These are phyloP conservation scores for Penstemon davidsonii DNA, from an alignment of 257 asterid species.

Conservation along the genomic window DNA sequence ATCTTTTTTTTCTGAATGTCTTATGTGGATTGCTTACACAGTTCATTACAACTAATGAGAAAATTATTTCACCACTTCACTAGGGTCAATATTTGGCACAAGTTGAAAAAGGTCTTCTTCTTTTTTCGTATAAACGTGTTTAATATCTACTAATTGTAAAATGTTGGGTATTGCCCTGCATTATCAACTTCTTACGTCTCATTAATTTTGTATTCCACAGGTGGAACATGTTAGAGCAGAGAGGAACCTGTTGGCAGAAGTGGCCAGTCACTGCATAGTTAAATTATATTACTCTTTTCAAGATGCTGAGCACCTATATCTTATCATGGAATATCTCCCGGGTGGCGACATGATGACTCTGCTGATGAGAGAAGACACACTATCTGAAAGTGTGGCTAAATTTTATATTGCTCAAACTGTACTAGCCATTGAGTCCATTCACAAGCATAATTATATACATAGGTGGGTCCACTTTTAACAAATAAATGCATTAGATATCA, in stretches of 20 bases:
- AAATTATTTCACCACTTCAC: neutral
- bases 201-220: constrained; percentile 37
- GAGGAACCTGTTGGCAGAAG: constrained; percentile 93
- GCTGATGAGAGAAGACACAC: constrained; percentile 88
- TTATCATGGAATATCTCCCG: constrained; percentile 96
- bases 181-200: constrained; percentile 24
- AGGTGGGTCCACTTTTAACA: constrained; percentile 50
- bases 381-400: constrained; percentile 81
- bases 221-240: constrained; percentile 98
- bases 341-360: constrained; percentile 99
- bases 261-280: constrained; percentile 93
- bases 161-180: constrained; percentile 15
- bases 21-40: neutral
- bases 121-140: neutral
- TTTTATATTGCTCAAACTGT: constrained; percentile 93
- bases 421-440: constrained; percentile 93
- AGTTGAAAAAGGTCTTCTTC: neutral
- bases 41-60: neutral
- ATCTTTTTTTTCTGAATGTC: neutral
- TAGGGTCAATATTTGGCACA: constrained; percentile 19
- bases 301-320: constrained; percentile 88
- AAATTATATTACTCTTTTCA: constrained; percentile 90
- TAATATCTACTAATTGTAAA: neutral
- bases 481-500: constrained; percentile 11
- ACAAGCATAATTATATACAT: constrained; percentile 89